These are phyloP conservation scores for Blastobotrys ciferrii DNA, from an alignment of 1,139 yeast genomes.

Conservation along the genomic window DNA sequence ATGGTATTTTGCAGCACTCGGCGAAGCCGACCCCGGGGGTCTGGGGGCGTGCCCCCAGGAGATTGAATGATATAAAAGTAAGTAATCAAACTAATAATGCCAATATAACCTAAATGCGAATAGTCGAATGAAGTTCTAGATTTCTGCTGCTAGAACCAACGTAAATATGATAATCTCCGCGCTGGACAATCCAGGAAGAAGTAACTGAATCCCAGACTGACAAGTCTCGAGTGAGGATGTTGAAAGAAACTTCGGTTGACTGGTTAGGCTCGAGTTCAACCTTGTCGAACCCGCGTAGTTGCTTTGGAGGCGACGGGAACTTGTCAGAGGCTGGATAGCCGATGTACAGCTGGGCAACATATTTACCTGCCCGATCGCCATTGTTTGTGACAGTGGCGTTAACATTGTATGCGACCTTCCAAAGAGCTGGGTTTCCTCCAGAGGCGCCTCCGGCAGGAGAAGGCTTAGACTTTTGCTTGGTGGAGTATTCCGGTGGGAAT, in stretches of 20 bases:
- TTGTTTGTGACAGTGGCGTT: constrained; percentile 49
- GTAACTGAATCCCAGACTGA: constrained; percentile 57
- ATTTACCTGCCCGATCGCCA: constrained; percentile 53
- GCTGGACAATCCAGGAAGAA: constrained; percentile 61
- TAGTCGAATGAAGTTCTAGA: constrained; percentile 46
- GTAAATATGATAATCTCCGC: constrained; percentile 55
- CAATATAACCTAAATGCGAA: constrained; percentile 22
- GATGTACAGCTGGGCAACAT: constrained; percentile 56
- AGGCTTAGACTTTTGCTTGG: constrained; percentile 40
- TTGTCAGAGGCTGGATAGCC: constrained; percentile 49
- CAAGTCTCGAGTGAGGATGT: constrained; percentile 53
- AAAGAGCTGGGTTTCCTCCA: constrained; percentile 51
- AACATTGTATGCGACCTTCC: constrained; percentile 49
- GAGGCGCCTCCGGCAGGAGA: constrained; percentile 57
- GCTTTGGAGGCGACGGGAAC: constrained; percentile 47
- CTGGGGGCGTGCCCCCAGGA: too few species aligned
- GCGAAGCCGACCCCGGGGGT: too few species aligned
- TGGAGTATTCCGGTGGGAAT: constrained; percentile 52
- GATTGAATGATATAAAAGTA: too few species aligned
- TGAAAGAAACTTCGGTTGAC: constrained; percentile 43
- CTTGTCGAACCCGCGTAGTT: constrained; percentile 61
- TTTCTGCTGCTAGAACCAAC: constrained; percentile 55
- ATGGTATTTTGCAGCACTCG: too few species aligned
- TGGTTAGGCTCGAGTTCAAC: constrained; percentile 49
- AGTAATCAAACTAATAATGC: neutral